A percentile compares a stretch with the other conserved stretches of the same genome.
phyloP scores from a whole-genome alignment of 2,329 filamentous ascomycete genomes.

The Colletotrichum eleusines region DNA sequence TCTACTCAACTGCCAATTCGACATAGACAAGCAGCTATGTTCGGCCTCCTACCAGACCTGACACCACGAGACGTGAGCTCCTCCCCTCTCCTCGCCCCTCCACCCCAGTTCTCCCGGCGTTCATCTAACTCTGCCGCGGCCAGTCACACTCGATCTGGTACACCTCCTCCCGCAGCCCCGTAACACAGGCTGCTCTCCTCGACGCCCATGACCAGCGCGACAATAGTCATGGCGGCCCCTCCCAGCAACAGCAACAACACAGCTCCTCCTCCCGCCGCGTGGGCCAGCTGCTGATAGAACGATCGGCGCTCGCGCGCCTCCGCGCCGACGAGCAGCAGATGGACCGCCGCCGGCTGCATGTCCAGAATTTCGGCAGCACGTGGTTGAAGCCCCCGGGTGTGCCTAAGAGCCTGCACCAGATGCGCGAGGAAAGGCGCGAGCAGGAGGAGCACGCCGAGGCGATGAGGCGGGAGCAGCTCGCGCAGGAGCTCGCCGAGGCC shows the following conservation, averaged over 20 bases:
- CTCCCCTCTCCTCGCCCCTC: not conserved
- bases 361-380: slow-evolving; percentile 86
- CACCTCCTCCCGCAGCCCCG: slow-evolving; percentile 69
- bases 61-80: slow-evolving; percentile 76
- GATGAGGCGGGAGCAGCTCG: slow-evolving; percentile 75
- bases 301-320: slow-evolving; percentile 76
- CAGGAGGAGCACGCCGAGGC: slow-evolving; percentile 86
- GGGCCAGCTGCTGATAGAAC: slow-evolving; percentile 62
- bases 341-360: slow-evolving; percentile 81
- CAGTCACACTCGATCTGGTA: slow-evolving; percentile 83
- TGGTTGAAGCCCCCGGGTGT: slow-evolving; percentile 95
- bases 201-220: slow-evolving; percentile 50
- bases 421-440: slow-evolving; percentile 90
- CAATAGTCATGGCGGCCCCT: slow-evolving; percentile 44
- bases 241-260: slow-evolving; percentile 45
- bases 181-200: slow-evolving; percentile 51
- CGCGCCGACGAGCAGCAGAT: slow-evolving; percentile 82
- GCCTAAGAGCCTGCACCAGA: slow-evolving; percentile 88
- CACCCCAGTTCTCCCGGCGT: not conserved
- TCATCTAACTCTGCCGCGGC: slow-evolving; percentile 42
- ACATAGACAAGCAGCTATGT: slow-evolving; percentile 57
- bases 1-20: not conserved
- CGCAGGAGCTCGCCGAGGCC: slow-evolving; percentile 80
- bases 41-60: slow-evolving; percentile 74
- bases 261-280: slow-evolving; percentile 49